Base-by-base conservation (phyloP, 2,329 filamentous ascomycete genomes). In the Pezicula neosporulosa region DNA sequence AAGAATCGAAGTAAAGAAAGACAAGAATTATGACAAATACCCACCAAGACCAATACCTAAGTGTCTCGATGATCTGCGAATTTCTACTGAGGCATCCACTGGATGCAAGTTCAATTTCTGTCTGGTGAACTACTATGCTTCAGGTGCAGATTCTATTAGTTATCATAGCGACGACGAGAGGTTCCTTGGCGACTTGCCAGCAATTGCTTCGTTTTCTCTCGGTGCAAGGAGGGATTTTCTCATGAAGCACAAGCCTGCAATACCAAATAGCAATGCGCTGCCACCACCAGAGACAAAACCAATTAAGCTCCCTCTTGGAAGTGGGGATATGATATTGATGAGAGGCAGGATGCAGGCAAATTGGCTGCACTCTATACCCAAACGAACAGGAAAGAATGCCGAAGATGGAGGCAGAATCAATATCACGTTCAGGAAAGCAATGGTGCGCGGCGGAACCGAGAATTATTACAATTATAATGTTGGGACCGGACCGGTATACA, bases 381-480 rank as follows among this genome's bases (percentile, higher is more conserved):
- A 92, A 67, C 72, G 88, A 18, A 84, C 80, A 37, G 84, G 84
- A 3, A 81, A 77, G 65, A 81, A 80, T 42, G 78, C 77, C 28
- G 77, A 77, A 47, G 84, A 86, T 28, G 80, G 82, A 21, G 82
- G 82, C 3, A 73, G 83, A 44, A 85, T 87, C 59, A 93, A 93
- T 63, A 91, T 93, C 56, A 93, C 89, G 0, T 90, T 92, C 63
- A 74, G 89, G 27, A 78, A 77, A 58, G 89, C 86, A 19, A 77
- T 90, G 74, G 76, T 87, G 19, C 86, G 79, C 58, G 86, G 74
- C 3, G 88, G 87, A 1, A 92, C 87, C 27, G 85, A 90, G 61
- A 93, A 93, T 67, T 92, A 93, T 67, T 91, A 93, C 67, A 81
- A 83, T 63, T 93, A 93, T 69, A 93, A 93, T 69, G 86, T 92